These are phyloP conservation scores for Botryotinia globosa DNA, from an alignment of 2,329 filamentous ascomycete species.

Conservation along the genomic window DNA sequence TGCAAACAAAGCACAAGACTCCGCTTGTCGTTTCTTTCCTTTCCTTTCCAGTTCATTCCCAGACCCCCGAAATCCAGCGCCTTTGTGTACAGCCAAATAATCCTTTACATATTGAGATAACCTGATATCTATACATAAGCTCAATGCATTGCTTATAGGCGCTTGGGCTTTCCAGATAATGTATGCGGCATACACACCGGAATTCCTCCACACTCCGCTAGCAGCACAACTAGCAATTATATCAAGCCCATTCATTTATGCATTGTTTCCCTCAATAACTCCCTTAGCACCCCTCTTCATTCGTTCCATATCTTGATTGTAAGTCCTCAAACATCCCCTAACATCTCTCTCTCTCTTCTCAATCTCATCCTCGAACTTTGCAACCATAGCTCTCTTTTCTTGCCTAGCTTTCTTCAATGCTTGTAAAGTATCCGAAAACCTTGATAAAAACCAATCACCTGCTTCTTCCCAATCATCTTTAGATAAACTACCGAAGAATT, in stretches of 20 bases:
- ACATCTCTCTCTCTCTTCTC: conserved; percentile 33
- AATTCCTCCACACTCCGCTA: neutral
- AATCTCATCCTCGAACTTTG: conserved; percentile 33
- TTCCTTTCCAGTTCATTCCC: neutral
- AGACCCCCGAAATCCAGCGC: neutral
- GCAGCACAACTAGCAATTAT: neutral
- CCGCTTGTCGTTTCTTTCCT: neutral
- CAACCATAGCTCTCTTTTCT: conserved; percentile 31
- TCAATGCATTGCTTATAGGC: neutral
- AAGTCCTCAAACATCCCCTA: conserved; percentile 25
- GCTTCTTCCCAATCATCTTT: conserved; percentile 37
- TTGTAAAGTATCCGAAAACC: conserved; percentile 30
- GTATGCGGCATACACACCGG: neutral
- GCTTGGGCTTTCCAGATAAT: neutral
- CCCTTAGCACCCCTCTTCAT: conserved; percentile 33
- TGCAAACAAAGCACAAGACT: conserved; percentile 4
- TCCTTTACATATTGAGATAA: neutral
- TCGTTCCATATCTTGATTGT: conserved; percentile 30
- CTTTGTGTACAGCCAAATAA: neutral
- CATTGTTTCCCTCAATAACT: conserved; percentile 20
- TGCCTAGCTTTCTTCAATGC: conserved; percentile 30
- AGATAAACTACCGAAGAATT: conserved; percentile 31
- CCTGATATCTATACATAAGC: neutral
- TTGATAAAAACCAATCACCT: conserved; percentile 36
- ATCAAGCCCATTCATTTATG: neutral